phyloP scores from a whole-genome alignment of 805 yeast genomes.

The Martiniozyma abietophila region DNA sequence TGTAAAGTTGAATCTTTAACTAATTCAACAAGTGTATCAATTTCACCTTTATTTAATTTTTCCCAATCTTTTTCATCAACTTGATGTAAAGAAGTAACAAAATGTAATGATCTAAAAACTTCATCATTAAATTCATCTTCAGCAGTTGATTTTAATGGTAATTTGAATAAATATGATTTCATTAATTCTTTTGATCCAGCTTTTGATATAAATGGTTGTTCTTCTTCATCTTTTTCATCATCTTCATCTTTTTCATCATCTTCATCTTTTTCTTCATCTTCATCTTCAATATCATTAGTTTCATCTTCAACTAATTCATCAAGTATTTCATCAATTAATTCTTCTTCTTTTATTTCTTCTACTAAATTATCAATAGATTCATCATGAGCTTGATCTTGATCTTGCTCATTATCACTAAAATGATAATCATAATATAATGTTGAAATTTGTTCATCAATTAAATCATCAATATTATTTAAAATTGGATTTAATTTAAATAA shows the following conservation, averaged over 20 bases:
- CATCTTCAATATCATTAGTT: slow-evolving; percentile 23
- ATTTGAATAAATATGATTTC: slow-evolving; percentile 32
- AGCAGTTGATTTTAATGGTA: slow-evolving; percentile 53
- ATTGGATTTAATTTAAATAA: too few species aligned
- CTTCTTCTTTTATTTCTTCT: too few species aligned
- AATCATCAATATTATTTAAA: too few species aligned
- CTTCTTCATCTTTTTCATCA: slow-evolving; percentile 20
- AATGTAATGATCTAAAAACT: slow-evolving; percentile 71
- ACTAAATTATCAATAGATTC: slow-evolving; percentile 1
- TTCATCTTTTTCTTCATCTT: neutral
- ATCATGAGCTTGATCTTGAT: slow-evolving; percentile 16
- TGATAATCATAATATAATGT: too few species aligned
- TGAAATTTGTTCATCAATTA: too few species aligned
- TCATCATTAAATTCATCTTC: slow-evolving; percentile 63
- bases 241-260: too few species aligned
- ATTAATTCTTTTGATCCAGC: slow-evolving; percentile 35
- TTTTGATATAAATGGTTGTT: too few species aligned
- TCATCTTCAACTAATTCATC: slow-evolving; percentile 26
- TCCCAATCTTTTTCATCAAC: slow-evolving; percentile 85
- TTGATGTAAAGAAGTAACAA: slow-evolving; percentile 72
- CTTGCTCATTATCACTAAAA: too few species aligned
- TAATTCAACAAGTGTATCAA: slow-evolving; percentile 63
- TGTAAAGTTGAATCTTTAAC: slow-evolving; percentile 28
- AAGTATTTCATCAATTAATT: too few species aligned
- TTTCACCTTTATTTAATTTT: slow-evolving; percentile 69